These are phyloP conservation scores for Blastobotrys terrestris DNA, from an alignment of 805 yeast species.

Conservation along the genomic window DNA sequence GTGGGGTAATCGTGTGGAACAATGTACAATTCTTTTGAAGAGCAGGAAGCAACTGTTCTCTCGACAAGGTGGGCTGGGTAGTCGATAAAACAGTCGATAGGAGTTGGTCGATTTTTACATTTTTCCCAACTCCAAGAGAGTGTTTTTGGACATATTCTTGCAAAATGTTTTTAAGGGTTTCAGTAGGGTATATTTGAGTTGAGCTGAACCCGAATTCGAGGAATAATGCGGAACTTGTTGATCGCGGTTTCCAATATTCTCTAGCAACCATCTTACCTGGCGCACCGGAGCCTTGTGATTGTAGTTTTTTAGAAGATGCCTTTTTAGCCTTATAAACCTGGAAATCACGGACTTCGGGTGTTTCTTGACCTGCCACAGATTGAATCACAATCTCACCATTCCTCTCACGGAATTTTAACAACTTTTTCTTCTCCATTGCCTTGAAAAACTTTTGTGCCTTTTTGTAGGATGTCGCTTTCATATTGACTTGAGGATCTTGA, in stretches of 20 bases:
- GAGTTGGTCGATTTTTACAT: constrained; percentile 49
- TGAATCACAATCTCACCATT: constrained; percentile 70
- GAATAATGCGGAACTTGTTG: constrained; percentile 21
- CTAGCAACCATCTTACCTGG: constrained; percentile 17
- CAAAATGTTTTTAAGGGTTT: constrained; percentile 49
- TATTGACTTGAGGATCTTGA: constrained; percentile 31
- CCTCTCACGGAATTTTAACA: constrained; percentile 70
- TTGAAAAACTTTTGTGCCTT: constrained; percentile 81
- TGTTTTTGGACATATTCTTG: constrained; percentile 50
- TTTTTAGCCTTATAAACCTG: constrained; percentile 52
- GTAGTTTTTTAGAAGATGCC: neutral
- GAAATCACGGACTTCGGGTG: constrained; percentile 50
- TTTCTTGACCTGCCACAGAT: constrained; percentile 41
- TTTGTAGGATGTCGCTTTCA: constrained; percentile 84
- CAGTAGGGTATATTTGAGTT: constrained; percentile 40
- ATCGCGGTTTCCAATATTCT: constrained; percentile 26
- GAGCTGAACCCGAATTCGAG: constrained; percentile 12
- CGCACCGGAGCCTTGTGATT: neutral
- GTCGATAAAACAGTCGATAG: constrained; percentile 39
- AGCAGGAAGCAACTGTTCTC: constrained; percentile 34
- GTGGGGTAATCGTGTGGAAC: constrained; percentile 43
- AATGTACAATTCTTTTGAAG: constrained; percentile 42
- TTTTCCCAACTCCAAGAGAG: constrained; percentile 42
- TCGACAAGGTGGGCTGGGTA: constrained; percentile 25
- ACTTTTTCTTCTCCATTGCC: constrained; percentile 67